phyloP scores from a whole-genome alignment of 495 filamentous ascomycete genomes.

The Neurospora sp. region DNA sequence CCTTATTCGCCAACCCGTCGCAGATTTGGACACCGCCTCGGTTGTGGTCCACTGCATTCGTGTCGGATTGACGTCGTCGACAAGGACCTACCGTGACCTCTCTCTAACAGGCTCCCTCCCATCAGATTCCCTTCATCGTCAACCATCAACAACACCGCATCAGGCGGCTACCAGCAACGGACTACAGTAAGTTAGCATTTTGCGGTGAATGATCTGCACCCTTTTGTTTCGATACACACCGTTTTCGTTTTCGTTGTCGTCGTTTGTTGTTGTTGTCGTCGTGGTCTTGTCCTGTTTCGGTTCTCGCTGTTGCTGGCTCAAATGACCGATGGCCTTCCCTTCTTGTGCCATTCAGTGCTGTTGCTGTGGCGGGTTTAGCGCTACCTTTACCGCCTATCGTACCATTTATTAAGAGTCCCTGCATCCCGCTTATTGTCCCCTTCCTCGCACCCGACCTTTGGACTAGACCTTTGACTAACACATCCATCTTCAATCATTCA shows the following conservation, averaged over 20 bases:
- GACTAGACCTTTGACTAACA: neutral
- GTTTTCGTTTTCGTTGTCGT: neutral
- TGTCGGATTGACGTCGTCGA: neutral
- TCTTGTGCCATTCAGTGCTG: neutral
- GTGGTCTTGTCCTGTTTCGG: neutral
- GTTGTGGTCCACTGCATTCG: neutral
- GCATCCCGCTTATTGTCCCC: neutral
- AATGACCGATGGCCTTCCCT: neutral
- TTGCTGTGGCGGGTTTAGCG: neutral
- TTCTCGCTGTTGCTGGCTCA: neutral
- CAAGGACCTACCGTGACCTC: neutral
- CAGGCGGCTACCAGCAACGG: neutral
- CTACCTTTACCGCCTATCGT: neutral
- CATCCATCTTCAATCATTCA: conserved; percentile 3
- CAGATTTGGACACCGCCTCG: neutral
- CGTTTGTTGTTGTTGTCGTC: neutral
- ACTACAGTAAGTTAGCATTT: neutral
- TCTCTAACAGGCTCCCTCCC: neutral
- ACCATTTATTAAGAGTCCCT: neutral
- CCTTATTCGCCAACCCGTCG: neutral
- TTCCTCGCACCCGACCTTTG: neutral
- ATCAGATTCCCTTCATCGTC: neutral
- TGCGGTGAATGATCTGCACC: neutral
- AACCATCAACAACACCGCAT: neutral
- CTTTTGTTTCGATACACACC: neutral